phyloP scores from a whole-genome alignment of 2,329 filamentous ascomycete genomes.

The Aspergillus proliferans region DNA sequence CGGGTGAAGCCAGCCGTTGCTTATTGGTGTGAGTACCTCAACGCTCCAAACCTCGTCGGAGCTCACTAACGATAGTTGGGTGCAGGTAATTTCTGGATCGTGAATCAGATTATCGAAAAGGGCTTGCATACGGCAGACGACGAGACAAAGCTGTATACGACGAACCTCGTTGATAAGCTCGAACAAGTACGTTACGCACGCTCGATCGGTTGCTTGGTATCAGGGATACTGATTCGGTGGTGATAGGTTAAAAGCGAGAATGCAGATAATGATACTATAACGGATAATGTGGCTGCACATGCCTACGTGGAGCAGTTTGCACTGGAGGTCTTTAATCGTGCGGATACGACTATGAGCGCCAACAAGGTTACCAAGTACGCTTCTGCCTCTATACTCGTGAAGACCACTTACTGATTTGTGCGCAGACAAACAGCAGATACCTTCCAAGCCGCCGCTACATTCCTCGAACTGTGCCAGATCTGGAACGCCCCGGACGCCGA shows the following conservation, averaged over 20 bases:
- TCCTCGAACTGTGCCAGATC: conserved; percentile 79
- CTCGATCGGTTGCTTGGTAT: neutral
- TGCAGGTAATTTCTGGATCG: conserved; percentile 80
- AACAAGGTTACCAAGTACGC: conserved; percentile 73
- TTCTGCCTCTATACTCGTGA: neutral
- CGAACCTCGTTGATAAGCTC: conserved; percentile 80
- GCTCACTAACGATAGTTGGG: conserved; percentile 1
- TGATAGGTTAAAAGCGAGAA: conserved; percentile 64
- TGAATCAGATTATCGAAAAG: conserved; percentile 81
- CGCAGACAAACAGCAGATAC: conserved; percentile 83
- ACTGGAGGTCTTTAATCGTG: conserved; percentile 76
- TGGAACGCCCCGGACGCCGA: conserved; percentile 74
- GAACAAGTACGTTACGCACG: conserved; percentile 55
- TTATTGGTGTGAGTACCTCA: conserved; percentile 75
- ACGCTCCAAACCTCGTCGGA: neutral
- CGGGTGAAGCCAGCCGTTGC: conserved; percentile 77
- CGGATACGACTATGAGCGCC: conserved; percentile 72
- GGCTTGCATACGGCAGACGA: conserved; percentile 71
- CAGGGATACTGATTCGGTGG: neutral
- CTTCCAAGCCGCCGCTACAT: conserved; percentile 85
- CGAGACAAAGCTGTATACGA: conserved; percentile 75
- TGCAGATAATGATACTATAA: conserved; percentile 71
- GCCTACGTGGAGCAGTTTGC: conserved; percentile 94
- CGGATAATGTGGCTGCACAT: conserved; percentile 78
- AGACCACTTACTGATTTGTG: neutral